Evolutionary conservation across 768 basidiomycete genomes (phyloP).

Genomic region (Boletus barrowsii): DNA sequence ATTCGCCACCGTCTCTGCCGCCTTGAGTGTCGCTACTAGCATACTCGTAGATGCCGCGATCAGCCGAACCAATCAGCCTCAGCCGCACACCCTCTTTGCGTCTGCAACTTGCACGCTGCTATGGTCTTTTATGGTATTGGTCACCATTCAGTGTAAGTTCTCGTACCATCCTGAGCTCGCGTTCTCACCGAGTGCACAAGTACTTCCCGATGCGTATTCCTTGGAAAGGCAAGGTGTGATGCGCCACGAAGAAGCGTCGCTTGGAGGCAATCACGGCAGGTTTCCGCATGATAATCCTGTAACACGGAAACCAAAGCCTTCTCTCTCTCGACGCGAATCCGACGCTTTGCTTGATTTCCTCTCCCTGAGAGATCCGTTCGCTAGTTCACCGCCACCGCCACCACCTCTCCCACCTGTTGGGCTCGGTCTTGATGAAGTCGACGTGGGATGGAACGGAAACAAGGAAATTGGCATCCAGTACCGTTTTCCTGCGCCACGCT

Average conservation of each 20-base stretch:
- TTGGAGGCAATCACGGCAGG: not conserved
- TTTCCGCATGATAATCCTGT: not conserved
- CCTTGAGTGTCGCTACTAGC: constrained; percentile 16
- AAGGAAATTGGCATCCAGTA: constrained; percentile 28
- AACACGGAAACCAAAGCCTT: constrained; percentile 14
- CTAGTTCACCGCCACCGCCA: constrained; percentile 32
- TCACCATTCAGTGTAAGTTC: constrained; percentile 23
- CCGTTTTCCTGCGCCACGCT: constrained; percentile 33
- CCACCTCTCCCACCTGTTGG: constrained; percentile 28
- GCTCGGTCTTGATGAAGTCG: constrained; percentile 28
- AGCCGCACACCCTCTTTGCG: constrained; percentile 10
- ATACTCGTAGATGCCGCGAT: constrained; percentile 3
- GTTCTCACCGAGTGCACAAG: constrained; percentile 9
- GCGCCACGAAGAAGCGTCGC: not conserved
- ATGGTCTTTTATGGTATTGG: constrained; percentile 23
- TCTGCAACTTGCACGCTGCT: constrained; percentile 19
- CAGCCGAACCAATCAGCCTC: not conserved
- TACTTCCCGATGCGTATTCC: constrained; percentile 15
- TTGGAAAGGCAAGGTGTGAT: constrained; percentile 7
- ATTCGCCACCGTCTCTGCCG: constrained; percentile 23
- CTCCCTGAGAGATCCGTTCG: constrained; percentile 33
- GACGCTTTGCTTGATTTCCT: constrained; percentile 33
- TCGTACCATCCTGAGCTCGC: not conserved
- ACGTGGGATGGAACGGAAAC: constrained; percentile 25
- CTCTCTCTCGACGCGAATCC: constrained; percentile 20